These are phyloP conservation scores for Angomonas ambiguus DNA, from an alignment of 208 protist genomes.

Conservation along the genomic window DNA sequence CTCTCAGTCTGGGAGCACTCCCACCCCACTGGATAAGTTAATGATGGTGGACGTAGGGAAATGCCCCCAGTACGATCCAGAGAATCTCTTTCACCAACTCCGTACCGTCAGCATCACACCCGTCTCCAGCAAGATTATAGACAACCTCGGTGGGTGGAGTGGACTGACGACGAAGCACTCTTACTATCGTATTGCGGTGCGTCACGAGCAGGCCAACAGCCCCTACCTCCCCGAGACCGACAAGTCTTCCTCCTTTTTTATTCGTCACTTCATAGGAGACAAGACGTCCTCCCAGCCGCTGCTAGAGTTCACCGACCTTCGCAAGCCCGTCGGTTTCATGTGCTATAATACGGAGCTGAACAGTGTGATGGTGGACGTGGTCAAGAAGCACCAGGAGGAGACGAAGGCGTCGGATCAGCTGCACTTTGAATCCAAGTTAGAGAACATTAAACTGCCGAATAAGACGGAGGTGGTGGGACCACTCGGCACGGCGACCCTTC, in stretches of 20 bases:
- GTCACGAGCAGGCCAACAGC: conserved; percentile 76
- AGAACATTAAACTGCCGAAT: conserved; percentile 34
- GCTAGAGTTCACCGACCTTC: conserved; percentile 78
- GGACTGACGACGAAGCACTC: conserved; percentile 72
- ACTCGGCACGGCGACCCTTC: conserved; percentile 35
- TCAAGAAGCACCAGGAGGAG: conserved; percentile 26
- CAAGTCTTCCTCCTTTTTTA: conserved; percentile 52
- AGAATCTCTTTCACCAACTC: conserved; percentile 63
- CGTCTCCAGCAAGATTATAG: conserved; percentile 75
- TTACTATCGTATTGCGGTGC: conserved; percentile 83
- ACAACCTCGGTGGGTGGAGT: conserved; percentile 69
- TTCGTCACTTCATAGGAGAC: conserved; percentile 37
- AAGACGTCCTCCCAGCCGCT: conserved; percentile 45
- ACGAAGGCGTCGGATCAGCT: conserved; percentile 27
- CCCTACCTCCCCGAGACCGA: conserved; percentile 32
- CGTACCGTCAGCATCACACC: conserved; percentile 81
- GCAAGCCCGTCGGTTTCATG: conserved; percentile 77
- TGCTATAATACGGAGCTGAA: conserved; percentile 79
- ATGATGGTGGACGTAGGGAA: conserved; percentile 54
- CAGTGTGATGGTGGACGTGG: conserved; percentile 49
- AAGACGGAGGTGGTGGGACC: conserved; percentile 36
- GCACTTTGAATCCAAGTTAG: conserved; percentile 46
- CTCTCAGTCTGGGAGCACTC: background rate
- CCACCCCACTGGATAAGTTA: conserved; percentile 40
- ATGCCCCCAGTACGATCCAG: conserved; percentile 43